Conservation (phyloP, 768 basidiomycete species). For the Mycena filopes region DNA sequence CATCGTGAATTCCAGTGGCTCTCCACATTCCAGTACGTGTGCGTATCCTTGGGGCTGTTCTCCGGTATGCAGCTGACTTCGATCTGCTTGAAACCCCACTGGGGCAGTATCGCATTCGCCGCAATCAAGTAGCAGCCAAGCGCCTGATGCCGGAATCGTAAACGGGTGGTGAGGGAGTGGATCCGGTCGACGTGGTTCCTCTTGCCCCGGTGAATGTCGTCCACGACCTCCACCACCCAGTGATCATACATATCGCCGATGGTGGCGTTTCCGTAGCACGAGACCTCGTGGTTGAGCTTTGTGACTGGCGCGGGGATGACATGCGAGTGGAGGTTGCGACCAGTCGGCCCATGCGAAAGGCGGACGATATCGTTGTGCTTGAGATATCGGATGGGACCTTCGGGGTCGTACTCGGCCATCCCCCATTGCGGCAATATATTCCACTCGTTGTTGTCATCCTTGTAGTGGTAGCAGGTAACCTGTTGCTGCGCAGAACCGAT, state of each 20-base stretch:
- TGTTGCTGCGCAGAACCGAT: slow-evolving; percentile 94
- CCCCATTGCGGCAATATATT: slow-evolving; percentile 84
- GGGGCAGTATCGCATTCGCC: slow-evolving; percentile 88
- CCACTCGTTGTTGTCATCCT: slow-evolving; percentile 98
- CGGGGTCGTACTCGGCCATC: slow-evolving; percentile 70
- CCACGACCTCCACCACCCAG: slow-evolving; percentile 94
- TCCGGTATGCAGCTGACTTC: slow-evolving; percentile 95
- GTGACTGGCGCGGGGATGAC: slow-evolving; percentile 86
- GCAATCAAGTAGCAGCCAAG: slow-evolving; percentile 92
- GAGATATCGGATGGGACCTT: slow-evolving; percentile 77
- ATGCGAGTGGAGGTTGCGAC: slow-evolving; percentile 94
- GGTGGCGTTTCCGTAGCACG: slow-evolving; percentile 92
- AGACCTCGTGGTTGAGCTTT: slow-evolving; percentile 91
- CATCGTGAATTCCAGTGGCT: slow-evolving; percentile 95
- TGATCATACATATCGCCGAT: slow-evolving; percentile 90
- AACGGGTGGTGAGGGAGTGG: slow-evolving; percentile 89
- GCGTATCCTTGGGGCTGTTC: slow-evolving; percentile 80
- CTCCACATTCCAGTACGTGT: slow-evolving; percentile 99
- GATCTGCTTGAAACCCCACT: slow-evolving; percentile 99
- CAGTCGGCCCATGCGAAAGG: slow-evolving; percentile 83
- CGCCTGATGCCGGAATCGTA: slow-evolving; percentile 82
- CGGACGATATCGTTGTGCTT: slow-evolving; percentile 82
- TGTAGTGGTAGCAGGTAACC: slow-evolving; percentile 99
- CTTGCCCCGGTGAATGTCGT: slow-evolving; percentile 79
- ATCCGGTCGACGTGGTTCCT: slow-evolving; percentile 71